A percentile compares a stretch with the other conserved stretches of the same genome.
These are phyloP conservation scores for Arachnomyces sp. DNA, from an alignment of 2,329 filamentous ascomycete genomes.

Conservation along the genomic window DNA sequence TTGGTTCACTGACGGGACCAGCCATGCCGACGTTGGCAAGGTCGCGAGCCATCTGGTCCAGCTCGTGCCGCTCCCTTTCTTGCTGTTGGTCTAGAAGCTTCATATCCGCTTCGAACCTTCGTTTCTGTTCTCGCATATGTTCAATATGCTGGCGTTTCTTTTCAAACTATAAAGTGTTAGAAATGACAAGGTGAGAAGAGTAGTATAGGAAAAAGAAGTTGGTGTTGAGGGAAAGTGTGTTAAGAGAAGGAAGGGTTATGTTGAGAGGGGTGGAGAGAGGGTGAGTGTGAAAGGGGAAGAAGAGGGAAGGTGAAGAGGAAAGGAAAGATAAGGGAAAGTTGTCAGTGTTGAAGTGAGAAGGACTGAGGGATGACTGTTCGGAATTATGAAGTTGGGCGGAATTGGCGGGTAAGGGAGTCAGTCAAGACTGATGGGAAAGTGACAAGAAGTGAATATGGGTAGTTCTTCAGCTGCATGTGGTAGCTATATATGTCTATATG, in stretches of 20 bases:
- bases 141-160: slow-evolving; percentile 93
- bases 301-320: slow-evolving; percentile 1
- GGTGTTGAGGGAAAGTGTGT: slow-evolving; percentile 4
- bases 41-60: slow-evolving; percentile 77
- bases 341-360: slow-evolving; percentile 4
- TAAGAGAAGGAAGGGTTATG: slow-evolving; percentile 2
- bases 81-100: slow-evolving; percentile 80
- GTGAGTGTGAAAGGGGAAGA: not conserved
- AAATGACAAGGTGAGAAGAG: slow-evolving; percentile 24
- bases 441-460: slow-evolving; percentile 6
- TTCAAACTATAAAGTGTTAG: slow-evolving; percentile 60
- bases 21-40: slow-evolving; percentile 52
- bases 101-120: slow-evolving; percentile 87
- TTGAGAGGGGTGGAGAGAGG: not conserved
- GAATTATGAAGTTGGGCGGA: slow-evolving; percentile 3
- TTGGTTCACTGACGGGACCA: slow-evolving; percentile 86
- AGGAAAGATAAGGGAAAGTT: slow-evolving; percentile 4
- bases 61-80: slow-evolving; percentile 72
- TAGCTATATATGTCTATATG: slow-evolving; percentile 3
- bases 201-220: not conserved
- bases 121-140: slow-evolving; percentile 77
- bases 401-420: not conserved
- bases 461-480: slow-evolving; percentile 5
- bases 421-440: not conserved
- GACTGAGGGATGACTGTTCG: slow-evolving; percentile 12